phyloP scores from a whole-genome alignment of 2,329 filamentous ascomycete genomes.

The Paradendryphiella salina region DNA sequence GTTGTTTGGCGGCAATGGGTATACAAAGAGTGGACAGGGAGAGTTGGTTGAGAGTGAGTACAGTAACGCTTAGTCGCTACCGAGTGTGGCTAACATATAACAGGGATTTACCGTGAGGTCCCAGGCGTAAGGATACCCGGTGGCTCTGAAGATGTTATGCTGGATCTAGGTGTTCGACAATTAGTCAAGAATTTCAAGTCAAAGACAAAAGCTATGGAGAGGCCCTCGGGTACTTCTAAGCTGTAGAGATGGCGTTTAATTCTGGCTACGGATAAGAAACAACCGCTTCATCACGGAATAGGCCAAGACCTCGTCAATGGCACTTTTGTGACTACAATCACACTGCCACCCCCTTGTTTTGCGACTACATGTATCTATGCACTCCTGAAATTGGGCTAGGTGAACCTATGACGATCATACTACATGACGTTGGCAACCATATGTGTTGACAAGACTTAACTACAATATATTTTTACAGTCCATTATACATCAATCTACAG shows the following conservation, averaged over 20 bases:
- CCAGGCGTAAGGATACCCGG: constrained; percentile 65
- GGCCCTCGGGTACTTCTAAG: constrained; percentile 49
- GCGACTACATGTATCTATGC: too few species aligned
- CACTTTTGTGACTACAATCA: too few species aligned
- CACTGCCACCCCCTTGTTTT: too few species aligned
- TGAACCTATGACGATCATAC: not conserved
- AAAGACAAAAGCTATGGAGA: constrained; percentile 59
- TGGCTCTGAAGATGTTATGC: constrained; percentile 72
- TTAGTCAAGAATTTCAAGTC: constrained; percentile 69
- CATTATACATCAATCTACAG: too few species aligned
- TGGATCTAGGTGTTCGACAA: constrained; percentile 70
- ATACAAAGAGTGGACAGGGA: constrained; percentile 69
- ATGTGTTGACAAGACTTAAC: too few species aligned
- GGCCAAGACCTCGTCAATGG: too few species aligned
- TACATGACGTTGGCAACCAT: not conserved
- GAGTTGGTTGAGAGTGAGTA: constrained; percentile 69
- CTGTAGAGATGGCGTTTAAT: constrained; percentile 35
- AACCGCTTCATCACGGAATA: too few species aligned
- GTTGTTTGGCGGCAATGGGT: constrained; percentile 75
- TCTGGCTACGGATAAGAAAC: too few species aligned
- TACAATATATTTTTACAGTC: too few species aligned
- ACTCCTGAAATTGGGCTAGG: too few species aligned
- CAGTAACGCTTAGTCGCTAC: not conserved
- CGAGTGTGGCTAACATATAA: constrained; percentile 13
- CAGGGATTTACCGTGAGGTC: constrained; percentile 66